phyloP scores from a whole-genome alignment of 768 basidiomycete species.

The Mycena chlorophos region DNA sequence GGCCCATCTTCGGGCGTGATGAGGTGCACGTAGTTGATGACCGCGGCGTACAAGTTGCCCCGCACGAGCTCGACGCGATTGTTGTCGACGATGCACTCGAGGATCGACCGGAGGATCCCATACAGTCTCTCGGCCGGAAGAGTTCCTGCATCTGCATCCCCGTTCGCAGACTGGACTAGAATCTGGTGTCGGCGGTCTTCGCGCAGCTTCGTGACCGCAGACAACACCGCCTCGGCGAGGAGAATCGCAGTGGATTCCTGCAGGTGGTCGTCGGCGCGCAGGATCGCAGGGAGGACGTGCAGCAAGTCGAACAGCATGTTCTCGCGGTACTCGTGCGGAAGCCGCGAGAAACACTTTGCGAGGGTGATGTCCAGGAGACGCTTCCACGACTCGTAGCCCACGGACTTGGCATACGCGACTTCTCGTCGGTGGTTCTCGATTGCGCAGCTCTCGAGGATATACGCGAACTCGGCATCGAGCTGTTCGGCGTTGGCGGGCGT shows the following conservation, averaged over 20 bases:
- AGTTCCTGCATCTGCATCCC: conserved; percentile 62
- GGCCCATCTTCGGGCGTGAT: conserved; percentile 38
- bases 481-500: conserved; percentile 64
- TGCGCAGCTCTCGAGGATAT: conserved; percentile 80
- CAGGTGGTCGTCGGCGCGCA: conserved; percentile 63
- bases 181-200: conserved; percentile 76
- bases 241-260: conserved; percentile 77
- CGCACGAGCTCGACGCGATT: conserved; percentile 83
- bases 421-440: conserved; percentile 87
- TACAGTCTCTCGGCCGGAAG: conserved; percentile 81
- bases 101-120: conserved; percentile 66
- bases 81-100: conserved; percentile 74
- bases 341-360: conserved; percentile 80
- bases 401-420: conserved; percentile 67
- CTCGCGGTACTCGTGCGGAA: conserved; percentile 82
- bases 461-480: conserved; percentile 65
- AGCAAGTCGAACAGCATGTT: conserved; percentile 89
- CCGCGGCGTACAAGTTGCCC: conserved; percentile 90
- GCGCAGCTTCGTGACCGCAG: conserved; percentile 84
- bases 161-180: conserved; percentile 63
- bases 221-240: conserved; percentile 78
- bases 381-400: conserved; percentile 83
- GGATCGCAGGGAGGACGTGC: conserved; percentile 71
- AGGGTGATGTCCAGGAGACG: conserved; percentile 81
- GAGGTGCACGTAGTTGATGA: conserved; percentile 90